A percentile compares a stretch with the other conserved stretches of the same genome.
Conservation (phyloP, 257 asterid genomes). For the Salvia hispanica region DNA sequence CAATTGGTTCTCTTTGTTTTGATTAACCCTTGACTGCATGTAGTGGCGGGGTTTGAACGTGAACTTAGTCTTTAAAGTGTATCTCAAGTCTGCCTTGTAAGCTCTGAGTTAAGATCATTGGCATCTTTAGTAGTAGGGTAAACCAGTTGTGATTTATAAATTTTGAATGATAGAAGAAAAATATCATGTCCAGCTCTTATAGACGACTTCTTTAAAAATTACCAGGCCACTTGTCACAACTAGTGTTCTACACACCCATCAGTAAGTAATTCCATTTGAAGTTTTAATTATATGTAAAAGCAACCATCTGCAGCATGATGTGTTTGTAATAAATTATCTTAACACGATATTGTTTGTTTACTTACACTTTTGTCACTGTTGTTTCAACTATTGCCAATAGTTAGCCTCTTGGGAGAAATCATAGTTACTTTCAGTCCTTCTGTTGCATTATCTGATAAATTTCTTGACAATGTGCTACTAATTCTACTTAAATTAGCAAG, state of each 20-base stretch:
- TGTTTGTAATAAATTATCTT: neutral
- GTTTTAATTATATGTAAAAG: neutral
- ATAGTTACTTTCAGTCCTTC: neutral
- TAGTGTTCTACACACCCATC: conserved; percentile 2
- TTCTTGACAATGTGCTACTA: neutral
- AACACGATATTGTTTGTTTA: neutral
- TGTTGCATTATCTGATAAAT: neutral
- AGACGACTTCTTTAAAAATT: neutral
- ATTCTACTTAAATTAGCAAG: too few species aligned
- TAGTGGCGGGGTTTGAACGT: neutral
- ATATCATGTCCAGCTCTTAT: neutral
- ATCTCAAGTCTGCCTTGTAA: conserved; percentile 5
- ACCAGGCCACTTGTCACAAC: neutral
- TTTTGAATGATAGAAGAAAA: neutral
- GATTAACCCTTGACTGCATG: conserved; percentile 1
- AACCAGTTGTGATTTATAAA: neutral
- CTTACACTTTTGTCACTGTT: neutral
- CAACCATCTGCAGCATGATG: neutral
- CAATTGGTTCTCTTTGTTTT: conserved; percentile 18
- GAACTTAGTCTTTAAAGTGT: neutral
- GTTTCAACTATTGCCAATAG: neutral
- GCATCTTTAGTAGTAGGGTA: neutral
- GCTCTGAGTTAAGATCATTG: neutral
- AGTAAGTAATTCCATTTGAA: neutral
- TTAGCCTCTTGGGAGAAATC: neutral